Evolutionary conservation across 1,139 yeast species (phyloP).

Genomic region (Scheffersomyces segobiensis): DNA sequence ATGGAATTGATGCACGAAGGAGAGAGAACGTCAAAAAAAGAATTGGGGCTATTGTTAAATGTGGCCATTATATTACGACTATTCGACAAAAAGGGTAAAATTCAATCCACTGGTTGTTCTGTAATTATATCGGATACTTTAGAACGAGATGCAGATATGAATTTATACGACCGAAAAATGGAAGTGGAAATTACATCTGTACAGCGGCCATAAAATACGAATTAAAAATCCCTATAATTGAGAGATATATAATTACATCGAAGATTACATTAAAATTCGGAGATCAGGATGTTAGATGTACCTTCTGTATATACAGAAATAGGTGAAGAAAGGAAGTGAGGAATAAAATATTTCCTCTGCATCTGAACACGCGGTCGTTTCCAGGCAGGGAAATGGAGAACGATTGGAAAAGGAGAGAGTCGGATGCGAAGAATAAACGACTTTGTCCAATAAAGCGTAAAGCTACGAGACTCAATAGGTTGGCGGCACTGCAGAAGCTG

Average conservation of each 20-base stretch:
- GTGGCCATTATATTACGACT: neutral
- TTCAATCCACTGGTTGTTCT: neutral
- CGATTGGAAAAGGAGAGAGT: neutral
- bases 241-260: neutral
- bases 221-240: neutral
- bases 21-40: neutral
- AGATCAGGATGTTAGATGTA: neutral
- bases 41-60: neutral
- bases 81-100: neutral
- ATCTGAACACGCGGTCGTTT: neutral
- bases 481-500: neutral
- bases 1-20: neutral
- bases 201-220: neutral
- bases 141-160: neutral
- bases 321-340: neutral
- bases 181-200: neutral
- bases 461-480: neutral
- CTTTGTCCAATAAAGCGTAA: neutral
- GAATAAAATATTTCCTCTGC: neutral
- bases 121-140: neutral
- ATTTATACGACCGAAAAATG: neutral
- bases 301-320: neutral
- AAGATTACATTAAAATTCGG: neutral
- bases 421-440: neutral
- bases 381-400: neutral